Evolutionary conservation across 805 yeast genomes (phyloP).

Genomic region (Schizosaccharomyces pombe): DNA sequence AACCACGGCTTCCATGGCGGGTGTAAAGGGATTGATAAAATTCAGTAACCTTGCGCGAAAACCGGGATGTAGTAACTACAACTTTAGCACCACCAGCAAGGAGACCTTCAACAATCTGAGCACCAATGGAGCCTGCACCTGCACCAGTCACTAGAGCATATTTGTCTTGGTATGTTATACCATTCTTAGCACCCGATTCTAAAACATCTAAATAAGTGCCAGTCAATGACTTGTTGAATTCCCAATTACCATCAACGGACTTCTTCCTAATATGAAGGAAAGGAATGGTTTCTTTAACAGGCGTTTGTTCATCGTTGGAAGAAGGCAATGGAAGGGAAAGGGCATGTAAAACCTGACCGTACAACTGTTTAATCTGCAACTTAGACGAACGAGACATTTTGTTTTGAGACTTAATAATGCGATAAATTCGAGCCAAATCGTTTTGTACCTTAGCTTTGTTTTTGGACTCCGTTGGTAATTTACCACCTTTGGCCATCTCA

Average conservation of each 20-base stretch:
- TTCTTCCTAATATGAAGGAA: slow-evolving; percentile 80
- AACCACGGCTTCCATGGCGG: slow-evolving; percentile 76
- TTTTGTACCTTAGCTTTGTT: slow-evolving; percentile 32
- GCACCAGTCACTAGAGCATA: slow-evolving; percentile 91
- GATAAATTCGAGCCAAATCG: slow-evolving; percentile 61
- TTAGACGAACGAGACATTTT: slow-evolving; percentile 30
- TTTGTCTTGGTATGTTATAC: slow-evolving; percentile 72
- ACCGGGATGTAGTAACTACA: slow-evolving; percentile 85
- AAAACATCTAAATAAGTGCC: slow-evolving; percentile 66
- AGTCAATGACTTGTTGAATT: slow-evolving; percentile 57
- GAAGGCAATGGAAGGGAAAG: not conserved
- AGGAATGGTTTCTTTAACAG: slow-evolving; percentile 48
- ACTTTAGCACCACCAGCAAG: slow-evolving; percentile 96
- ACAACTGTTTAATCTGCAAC: slow-evolving; percentile 11
- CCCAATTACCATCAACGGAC: slow-evolving; percentile 54
- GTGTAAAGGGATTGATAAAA: slow-evolving; percentile 86
- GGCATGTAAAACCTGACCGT: slow-evolving; percentile 15
- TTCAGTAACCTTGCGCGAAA: slow-evolving; percentile 82
- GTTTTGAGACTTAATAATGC: slow-evolving; percentile 53
- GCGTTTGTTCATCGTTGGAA: slow-evolving; percentile 8
- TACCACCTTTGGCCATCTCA: slow-evolving; percentile 92
- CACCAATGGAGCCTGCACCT: slow-evolving; percentile 97
- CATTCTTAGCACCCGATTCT: slow-evolving; percentile 84
- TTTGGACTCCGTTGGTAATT: slow-evolving; percentile 35
- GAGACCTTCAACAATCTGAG: slow-evolving; percentile 83